Conservation (phyloP, 2,329 filamentous ascomycete species). For the Aspergillus awamori region DNA sequence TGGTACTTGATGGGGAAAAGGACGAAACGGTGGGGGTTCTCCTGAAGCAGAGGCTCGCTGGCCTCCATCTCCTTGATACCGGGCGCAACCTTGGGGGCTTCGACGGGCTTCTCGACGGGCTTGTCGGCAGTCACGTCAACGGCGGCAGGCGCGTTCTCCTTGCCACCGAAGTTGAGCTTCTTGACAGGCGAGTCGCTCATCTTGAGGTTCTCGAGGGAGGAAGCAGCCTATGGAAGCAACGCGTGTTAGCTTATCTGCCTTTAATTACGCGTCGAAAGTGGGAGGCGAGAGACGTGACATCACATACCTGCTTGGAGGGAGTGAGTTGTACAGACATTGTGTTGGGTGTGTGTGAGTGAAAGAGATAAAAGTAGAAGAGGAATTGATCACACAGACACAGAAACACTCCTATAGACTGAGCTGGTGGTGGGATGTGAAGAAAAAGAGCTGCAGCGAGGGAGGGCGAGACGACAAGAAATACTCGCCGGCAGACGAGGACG, state of each 20-base stretch:
- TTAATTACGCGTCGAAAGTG: constrained; percentile 35
- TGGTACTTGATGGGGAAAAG: constrained; percentile 99
- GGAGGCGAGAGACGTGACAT: constrained; percentile 41
- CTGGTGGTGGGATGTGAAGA: constrained; percentile 28
- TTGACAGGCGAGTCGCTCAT: constrained; percentile 86
- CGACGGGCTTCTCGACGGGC: constrained; percentile 51
- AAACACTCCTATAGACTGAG: constrained; percentile 17
- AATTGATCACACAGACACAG: constrained; percentile 27
- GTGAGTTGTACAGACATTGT: constrained; percentile 77
- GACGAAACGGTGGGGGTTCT: constrained; percentile 95
- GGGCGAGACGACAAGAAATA: constrained; percentile 35
- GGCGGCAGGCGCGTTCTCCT: constrained; percentile 72
- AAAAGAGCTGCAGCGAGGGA: constrained; percentile 25
- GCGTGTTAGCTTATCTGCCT: constrained; percentile 43
- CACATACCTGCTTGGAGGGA: constrained; percentile 71
- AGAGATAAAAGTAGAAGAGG: not conserved
- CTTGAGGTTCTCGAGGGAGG: constrained; percentile 83
- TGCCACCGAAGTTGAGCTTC: constrained; percentile 83
- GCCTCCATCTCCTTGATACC: constrained; percentile 69
- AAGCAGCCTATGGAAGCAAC: constrained; percentile 67
- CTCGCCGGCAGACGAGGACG: constrained; percentile 33
- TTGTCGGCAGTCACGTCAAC: constrained; percentile 61
- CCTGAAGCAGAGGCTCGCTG: constrained; percentile 87
- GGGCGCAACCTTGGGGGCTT: constrained; percentile 48
- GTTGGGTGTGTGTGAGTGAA: constrained; percentile 20